Evolutionary conservation across 2,329 filamentous ascomycete species (phyloP).

Genomic region (Helicocarpus griseus): DNA sequence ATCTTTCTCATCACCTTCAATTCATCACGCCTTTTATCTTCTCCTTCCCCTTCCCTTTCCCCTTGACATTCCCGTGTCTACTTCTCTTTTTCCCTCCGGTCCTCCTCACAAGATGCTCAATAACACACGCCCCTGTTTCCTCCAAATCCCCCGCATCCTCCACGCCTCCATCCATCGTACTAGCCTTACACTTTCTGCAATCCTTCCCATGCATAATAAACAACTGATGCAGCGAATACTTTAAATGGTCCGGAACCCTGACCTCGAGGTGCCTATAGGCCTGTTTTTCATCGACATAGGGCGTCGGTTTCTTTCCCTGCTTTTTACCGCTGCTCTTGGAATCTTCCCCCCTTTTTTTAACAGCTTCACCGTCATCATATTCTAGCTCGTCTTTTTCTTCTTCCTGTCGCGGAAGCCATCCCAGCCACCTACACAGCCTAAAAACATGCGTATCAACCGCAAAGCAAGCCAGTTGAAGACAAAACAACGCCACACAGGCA

Average conservation of each 20-base stretch:
- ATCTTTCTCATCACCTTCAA: not conserved
- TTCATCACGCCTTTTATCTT: slow-evolving; percentile 1
- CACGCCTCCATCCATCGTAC: slow-evolving; percentile 51
- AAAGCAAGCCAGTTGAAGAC: slow-evolving; percentile 53
- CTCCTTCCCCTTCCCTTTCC: slow-evolving; percentile 6
- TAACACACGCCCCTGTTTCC: slow-evolving; percentile 55
- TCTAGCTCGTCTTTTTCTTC: slow-evolving; percentile 10
- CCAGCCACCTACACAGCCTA: slow-evolving; percentile 51
- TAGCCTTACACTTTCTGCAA: slow-evolving; percentile 51
- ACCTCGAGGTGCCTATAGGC: slow-evolving; percentile 53
- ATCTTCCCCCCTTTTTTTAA: too few species aligned
- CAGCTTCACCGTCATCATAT: too few species aligned
- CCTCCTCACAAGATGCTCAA: slow-evolving; percentile 52
- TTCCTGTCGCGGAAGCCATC: slow-evolving; percentile 46
- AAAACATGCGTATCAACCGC: slow-evolving; percentile 60
- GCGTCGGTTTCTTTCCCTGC: slow-evolving; percentile 20
- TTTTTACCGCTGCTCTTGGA: slow-evolving; percentile 12
- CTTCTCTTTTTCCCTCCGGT: too few species aligned
- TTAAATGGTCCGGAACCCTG: slow-evolving; percentile 50
- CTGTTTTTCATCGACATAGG: slow-evolving; percentile 35
- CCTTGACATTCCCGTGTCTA: slow-evolving; percentile 27
- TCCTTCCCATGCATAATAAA: slow-evolving; percentile 54
- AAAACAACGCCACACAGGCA: slow-evolving; percentile 56
- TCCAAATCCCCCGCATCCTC: slow-evolving; percentile 51
- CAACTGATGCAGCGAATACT: slow-evolving; percentile 54